Percentiles rank a stretch among this genome's conserved stretches.
Evolutionary conservation across 1,284 basidiomycete species (phyloP).

Genomic region (Lignosus rhinocerotis): DNA sequence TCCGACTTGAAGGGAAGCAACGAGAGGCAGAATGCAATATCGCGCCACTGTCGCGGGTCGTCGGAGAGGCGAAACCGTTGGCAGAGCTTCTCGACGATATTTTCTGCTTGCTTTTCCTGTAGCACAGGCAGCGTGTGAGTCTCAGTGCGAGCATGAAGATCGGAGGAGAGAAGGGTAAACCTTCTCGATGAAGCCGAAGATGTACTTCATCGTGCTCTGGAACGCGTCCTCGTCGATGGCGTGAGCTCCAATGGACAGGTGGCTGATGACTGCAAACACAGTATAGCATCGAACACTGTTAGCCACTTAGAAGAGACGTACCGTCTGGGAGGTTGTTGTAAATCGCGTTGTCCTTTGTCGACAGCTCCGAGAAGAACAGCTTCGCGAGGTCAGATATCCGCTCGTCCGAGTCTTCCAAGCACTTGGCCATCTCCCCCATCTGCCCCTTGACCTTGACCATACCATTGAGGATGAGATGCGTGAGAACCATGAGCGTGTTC

Average conservation of each 20-base stretch:
- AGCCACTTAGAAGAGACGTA: constrained; percentile 31
- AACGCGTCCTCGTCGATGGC: constrained; percentile 93
- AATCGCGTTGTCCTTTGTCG: constrained; percentile 98
- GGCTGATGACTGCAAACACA: constrained; percentile 78
- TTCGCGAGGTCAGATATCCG: constrained; percentile 93
- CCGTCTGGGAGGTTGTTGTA: constrained; percentile 98
- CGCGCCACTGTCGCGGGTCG: constrained; percentile 94
- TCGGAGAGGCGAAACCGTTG: constrained; percentile 90
- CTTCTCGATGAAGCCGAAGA: constrained; percentile 98
- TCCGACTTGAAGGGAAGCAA: constrained; percentile 97
- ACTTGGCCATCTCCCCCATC: constrained; percentile 99
- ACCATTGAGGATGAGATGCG: constrained; percentile 95
- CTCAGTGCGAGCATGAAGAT: not conserved
- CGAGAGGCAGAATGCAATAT: constrained; percentile 95
- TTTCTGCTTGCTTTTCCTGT: constrained; percentile 94
- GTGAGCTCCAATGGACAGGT: constrained; percentile 91
- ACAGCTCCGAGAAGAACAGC: constrained; percentile 94
- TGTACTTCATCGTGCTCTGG: constrained; percentile 92
- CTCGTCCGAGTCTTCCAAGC: constrained; percentile 90
- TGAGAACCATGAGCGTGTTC: constrained; percentile 98
- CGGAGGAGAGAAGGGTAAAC: constrained; percentile 38
- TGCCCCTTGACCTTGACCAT: constrained; percentile 99
- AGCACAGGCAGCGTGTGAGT: not conserved
- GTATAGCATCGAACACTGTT: not conserved
- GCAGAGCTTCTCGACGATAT: constrained; percentile 92